Evolutionary conservation across 2,329 filamentous ascomycete species (phyloP).

Genomic region (Fusarium sp.): DNA sequence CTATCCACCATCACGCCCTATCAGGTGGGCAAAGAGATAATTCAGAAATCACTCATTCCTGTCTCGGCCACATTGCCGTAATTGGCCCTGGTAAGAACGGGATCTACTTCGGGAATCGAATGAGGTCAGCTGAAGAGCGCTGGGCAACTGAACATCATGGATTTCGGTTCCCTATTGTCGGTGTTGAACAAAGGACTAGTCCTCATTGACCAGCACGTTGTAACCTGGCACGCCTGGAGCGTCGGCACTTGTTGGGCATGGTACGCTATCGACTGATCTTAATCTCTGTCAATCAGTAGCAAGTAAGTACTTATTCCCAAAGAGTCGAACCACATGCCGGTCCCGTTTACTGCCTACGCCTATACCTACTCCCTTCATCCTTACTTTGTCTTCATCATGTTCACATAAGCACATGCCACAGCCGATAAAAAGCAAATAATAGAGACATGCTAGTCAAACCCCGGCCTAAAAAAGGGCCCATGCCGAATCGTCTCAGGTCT

Average conservation of each 20-base stretch:
- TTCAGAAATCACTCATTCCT: slow-evolving; percentile 11
- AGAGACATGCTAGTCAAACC: slow-evolving; percentile 30
- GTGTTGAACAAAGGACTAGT: slow-evolving; percentile 10
- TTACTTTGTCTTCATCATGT: slow-evolving; percentile 35
- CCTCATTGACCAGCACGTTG: slow-evolving; percentile 7
- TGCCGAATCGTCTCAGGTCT: slow-evolving; percentile 46
- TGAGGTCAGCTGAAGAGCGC: slow-evolving; percentile 30
- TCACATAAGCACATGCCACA: slow-evolving; percentile 35
- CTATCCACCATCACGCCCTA: slow-evolving; percentile 10
- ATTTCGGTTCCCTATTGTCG: slow-evolving; percentile 26
- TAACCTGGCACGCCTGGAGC: neutral
- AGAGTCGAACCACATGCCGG: slow-evolving; percentile 13
- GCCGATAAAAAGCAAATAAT: slow-evolving; percentile 32
- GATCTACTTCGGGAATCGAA: slow-evolving; percentile 41
- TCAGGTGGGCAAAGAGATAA: slow-evolving; percentile 13
- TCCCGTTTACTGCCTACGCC: neutral
- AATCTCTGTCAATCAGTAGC: slow-evolving; percentile 12
- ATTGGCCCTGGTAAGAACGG: slow-evolving; percentile 25
- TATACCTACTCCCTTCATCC: slow-evolving; percentile 12
- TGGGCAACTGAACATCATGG: slow-evolving; percentile 28
- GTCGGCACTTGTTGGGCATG: slow-evolving; percentile 12
- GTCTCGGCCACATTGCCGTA: slow-evolving; percentile 27
- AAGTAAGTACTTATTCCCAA: slow-evolving; percentile 2
- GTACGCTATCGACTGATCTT: slow-evolving; percentile 31
- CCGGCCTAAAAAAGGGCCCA: slow-evolving; percentile 23